Evolutionary conservation across 495 filamentous ascomycete species (phyloP).

Genomic region (Aspergillus heteromorphus): DNA sequence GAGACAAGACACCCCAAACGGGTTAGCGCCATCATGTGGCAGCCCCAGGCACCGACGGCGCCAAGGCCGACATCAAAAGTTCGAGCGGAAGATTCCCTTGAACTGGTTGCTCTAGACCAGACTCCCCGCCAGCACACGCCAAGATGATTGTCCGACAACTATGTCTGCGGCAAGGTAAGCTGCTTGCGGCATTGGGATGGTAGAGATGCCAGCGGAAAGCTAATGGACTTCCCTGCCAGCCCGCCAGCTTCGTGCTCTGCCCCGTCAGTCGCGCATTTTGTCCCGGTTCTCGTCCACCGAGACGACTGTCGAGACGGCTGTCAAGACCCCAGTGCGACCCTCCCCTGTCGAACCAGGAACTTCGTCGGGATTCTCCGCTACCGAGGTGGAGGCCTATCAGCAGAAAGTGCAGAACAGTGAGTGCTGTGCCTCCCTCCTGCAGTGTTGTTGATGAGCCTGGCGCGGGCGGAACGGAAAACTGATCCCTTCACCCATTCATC

Average conservation of each 20-base stretch:
- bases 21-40: conserved; percentile 6
- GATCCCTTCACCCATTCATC: background rate
- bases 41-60: conserved; percentile 25
- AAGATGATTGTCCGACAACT: conserved; percentile 44
- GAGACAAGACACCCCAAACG: background rate
- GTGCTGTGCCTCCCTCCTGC: conserved; percentile 4
- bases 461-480: background rate
- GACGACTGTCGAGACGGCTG: conserved; percentile 23
- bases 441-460: background rate
- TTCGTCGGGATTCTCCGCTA: too few relatives aligned
- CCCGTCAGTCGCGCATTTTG: conserved; percentile 30
- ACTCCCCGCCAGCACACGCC: conserved; percentile 14
- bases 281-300: conserved; percentile 36
- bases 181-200: background rate
- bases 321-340: conserved; percentile 21
- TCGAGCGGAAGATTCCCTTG: conserved; percentile 31
- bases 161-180: conserved; percentile 42
- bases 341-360: conserved; percentile 9
- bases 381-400: too few relatives aligned
- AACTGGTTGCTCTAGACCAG: conserved; percentile 3
- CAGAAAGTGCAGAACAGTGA: conserved; percentile 23
- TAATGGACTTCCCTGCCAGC: conserved; percentile 22
- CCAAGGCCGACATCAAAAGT: conserved; percentile 44
- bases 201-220: background rate
- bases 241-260: conserved; percentile 39